Percentiles rank a stretch among this genome's conserved stretches.
Evolutionary conservation across 768 basidiomycete genomes (phyloP).

Genomic region (Lactifluus volemus): DNA sequence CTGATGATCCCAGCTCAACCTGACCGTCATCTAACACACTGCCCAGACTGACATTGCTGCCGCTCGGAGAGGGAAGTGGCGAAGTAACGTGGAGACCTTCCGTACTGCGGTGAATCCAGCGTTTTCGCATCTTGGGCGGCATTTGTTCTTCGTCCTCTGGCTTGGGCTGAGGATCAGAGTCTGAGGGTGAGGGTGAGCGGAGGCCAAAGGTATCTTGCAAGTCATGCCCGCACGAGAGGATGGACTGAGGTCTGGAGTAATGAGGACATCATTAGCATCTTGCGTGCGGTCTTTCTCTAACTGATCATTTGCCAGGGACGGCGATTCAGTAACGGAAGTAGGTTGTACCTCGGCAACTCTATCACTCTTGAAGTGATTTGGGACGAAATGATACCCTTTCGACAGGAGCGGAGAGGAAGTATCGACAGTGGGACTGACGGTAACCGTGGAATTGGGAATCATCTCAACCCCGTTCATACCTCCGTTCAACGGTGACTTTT

Average conservation of each 20-base stretch:
- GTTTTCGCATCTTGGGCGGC: conserved; percentile 21
- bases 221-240: not conserved
- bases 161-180: conserved; percentile 8
- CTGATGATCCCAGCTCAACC: conserved; percentile 20
- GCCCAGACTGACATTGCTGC: conserved; percentile 19
- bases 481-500: conserved; percentile 45
- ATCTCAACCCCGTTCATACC: conserved; percentile 61
- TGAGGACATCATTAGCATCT: not conserved
- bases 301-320: conserved; percentile 20
- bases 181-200: conserved; percentile 17
- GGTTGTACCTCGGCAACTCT: not conserved
- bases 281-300: conserved; percentile 24
- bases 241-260: not conserved
- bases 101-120: conserved; percentile 20
- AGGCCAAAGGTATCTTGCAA: not conserved
- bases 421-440: conserved; percentile 14
- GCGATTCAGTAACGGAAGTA: conserved; percentile 11
- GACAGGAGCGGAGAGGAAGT: not conserved
- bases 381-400: not conserved
- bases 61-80: conserved; percentile 15
- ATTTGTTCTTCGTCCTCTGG: conserved; percentile 15
- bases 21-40: conserved; percentile 16
- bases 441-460: conserved; percentile 24
- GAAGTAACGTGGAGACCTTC: conserved; percentile 13
- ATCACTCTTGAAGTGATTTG: not conserved